phyloP scores from a whole-genome alignment of 306 rosid genomes.

The Cicer cuneatum region DNA sequence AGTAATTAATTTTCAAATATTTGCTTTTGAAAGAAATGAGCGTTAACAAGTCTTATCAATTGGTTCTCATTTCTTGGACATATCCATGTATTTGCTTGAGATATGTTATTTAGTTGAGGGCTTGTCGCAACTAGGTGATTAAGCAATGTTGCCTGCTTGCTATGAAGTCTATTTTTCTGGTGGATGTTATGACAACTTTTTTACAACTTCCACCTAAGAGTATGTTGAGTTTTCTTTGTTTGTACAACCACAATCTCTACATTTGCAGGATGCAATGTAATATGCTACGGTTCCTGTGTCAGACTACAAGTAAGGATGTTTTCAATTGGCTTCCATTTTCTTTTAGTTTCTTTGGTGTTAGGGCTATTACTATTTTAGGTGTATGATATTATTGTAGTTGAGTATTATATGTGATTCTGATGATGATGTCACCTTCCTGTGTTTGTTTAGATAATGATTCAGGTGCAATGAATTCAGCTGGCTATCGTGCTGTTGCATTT shows the following conservation, averaged over 20 bases:
- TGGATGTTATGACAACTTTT: slow-evolving; percentile 34
- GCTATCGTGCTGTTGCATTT: slow-evolving; percentile 67
- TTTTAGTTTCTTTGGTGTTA: slow-evolving; percentile 36
- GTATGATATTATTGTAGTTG: slow-evolving; percentile 25
- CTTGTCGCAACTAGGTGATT: slow-evolving; percentile 31
- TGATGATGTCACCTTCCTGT: slow-evolving; percentile 46
- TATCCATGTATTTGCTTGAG: slow-evolving; percentile 28
- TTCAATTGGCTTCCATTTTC: slow-evolving; percentile 43
- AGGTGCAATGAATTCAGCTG: slow-evolving; percentile 43
- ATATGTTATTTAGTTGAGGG: slow-evolving; percentile 22
- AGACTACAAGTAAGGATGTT: slow-evolving; percentile 70
- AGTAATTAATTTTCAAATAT: not conserved
- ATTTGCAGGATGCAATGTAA: slow-evolving; percentile 74
- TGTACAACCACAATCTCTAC: slow-evolving; percentile 52
- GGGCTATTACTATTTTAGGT: slow-evolving; percentile 29
- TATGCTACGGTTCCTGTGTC: slow-evolving; percentile 67
- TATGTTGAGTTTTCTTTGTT: slow-evolving; percentile 29
- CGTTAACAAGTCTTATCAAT: slow-evolving; percentile 13
- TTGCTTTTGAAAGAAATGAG: not conserved
- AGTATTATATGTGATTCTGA: slow-evolving; percentile 41
- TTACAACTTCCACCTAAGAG: slow-evolving; percentile 32
- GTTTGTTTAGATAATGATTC: slow-evolving; percentile 54
- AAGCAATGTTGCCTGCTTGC: slow-evolving; percentile 1
- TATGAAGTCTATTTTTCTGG: not conserved
- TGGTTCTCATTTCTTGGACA: slow-evolving; percentile 14